Evolutionary conservation across 768 basidiomycete species (phyloP), one percentile per base, ranked within the genome.

Genomic region (Pleurotus sapidus): DNA sequence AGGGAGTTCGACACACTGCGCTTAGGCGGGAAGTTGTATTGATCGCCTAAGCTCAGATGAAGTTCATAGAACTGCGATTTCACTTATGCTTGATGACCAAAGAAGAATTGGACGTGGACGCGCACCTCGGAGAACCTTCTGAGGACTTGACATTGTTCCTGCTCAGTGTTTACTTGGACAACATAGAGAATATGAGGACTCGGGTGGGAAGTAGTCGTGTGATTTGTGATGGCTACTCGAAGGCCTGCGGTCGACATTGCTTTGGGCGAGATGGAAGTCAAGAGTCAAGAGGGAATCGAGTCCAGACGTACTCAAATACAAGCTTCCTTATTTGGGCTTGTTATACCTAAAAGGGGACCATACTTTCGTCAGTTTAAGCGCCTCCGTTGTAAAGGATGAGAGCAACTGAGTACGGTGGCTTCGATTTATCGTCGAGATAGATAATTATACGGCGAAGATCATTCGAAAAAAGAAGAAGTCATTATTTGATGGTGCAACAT

Each of bases 171-270:
- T 20, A 75, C 69, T 45, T 77, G 65, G 12, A 82, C 63, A 17
- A 65, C 65, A 60, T 82, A 82, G 12, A 79, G 66, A 61, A 82
- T 74, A 59, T 82, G 80, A 7, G 80, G 77, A 17, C 73, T 70
- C n/a, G 80, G 80, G 9, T 59, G 60, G 1, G 79, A 82, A 5
- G 78, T 68, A 5, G 78, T 80, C 4, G 80, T 80, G 62, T 82
- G 80, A 7, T 68, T 63, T 43, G 65, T 67, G 63, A 78, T 75
- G 12, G 73, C 23, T 8, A 54, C 42, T n/a, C 42, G 20, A 14
- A 15, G 7, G 15, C 15, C 18, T 18, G 46, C 51, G 51, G 23
- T 11, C 14, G 51, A 12, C 51, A 54, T 54, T 34, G 30, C 49
- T 24, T 49, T 20, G 15, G 5, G 18, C 23, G 20, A 24, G 47